These are phyloP conservation scores for Bjerkandera adusta DNA, from an alignment of 1,284 basidiomycete species.

Conservation along the genomic window DNA sequence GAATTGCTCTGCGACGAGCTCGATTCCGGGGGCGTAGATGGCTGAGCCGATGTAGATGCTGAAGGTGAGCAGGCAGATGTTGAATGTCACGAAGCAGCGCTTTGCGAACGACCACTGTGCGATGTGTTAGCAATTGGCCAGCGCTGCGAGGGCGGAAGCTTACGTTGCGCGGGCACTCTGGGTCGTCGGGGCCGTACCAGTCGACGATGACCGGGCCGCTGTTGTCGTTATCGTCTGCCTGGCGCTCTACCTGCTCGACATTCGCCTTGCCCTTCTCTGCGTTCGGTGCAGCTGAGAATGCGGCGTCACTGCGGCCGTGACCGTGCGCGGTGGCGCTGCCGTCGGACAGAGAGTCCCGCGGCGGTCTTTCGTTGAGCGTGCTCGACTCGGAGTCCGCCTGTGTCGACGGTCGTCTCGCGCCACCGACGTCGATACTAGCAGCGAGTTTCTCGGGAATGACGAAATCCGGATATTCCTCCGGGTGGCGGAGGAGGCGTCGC, in stretches of 20 bases:
- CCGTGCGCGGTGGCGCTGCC: neutral
- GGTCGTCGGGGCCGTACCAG: slow-evolving; percentile 31
- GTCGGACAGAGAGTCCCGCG: neutral
- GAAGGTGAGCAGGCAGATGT: slow-evolving; percentile 59
- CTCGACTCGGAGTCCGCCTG: neutral
- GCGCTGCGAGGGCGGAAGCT: neutral
- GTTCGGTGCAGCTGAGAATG: slow-evolving; percentile 7
- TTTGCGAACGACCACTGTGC: slow-evolving; percentile 19
- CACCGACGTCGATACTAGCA: neutral
- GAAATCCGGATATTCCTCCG: slow-evolving; percentile 15
- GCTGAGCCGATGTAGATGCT: slow-evolving; percentile 44
- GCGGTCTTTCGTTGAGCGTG: neutral
- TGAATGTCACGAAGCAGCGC: slow-evolving; percentile 38
- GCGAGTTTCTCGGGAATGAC: slow-evolving; percentile 7
- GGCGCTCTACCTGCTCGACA: neutral
- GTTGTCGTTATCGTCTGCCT: neutral
- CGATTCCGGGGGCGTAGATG: slow-evolving; percentile 42
- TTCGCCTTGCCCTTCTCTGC: neutral
- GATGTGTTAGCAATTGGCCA: neutral
- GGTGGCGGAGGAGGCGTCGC: slow-evolving; percentile 13
- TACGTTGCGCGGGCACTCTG: slow-evolving; percentile 31
- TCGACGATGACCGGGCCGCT: slow-evolving; percentile 16
- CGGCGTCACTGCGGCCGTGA: neutral
- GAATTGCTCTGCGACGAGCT: slow-evolving; percentile 43
- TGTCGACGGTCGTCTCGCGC: neutral